Evolutionary conservation across 1,284 basidiomycete species (phyloP).

Genomic region (Trametes sp.): DNA sequence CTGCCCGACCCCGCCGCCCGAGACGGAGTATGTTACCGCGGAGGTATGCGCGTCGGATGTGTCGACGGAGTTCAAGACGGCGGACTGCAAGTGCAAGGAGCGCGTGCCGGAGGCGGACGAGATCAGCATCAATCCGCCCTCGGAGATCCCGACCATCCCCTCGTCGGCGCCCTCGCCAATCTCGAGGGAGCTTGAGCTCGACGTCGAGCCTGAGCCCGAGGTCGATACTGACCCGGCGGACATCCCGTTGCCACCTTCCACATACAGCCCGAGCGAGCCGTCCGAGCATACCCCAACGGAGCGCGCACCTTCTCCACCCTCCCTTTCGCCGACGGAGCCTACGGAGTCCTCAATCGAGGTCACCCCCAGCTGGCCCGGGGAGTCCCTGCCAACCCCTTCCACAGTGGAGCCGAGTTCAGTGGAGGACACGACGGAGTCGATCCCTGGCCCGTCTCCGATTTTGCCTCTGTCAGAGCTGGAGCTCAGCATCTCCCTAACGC

Average conservation of each 20-base stretch:
- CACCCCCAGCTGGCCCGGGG: slow-evolving; percentile 15
- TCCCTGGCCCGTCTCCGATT: slow-evolving; percentile 39
- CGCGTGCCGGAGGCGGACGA: slow-evolving; percentile 31
- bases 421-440: slow-evolving; percentile 21
- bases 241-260: slow-evolving; percentile 49
- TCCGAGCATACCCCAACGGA: slow-evolving; percentile 29
- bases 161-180: slow-evolving; percentile 31
- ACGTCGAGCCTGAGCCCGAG: slow-evolving; percentile 29
- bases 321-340: slow-evolving; percentile 20
- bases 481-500: slow-evolving; percentile 31
- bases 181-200: slow-evolving; percentile 30
- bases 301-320: slow-evolving; percentile 21
- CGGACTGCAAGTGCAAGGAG: slow-evolving; percentile 40
- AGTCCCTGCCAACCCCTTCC: slow-evolving; percentile 19
- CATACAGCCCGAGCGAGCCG: slow-evolving; percentile 44
- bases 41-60: slow-evolving; percentile 54
- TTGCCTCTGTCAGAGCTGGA: slow-evolving; percentile 34
- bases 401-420: slow-evolving; percentile 16
- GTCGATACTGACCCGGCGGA: slow-evolving; percentile 44
- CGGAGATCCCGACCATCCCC: slow-evolving; percentile 41
- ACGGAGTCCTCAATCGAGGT: slow-evolving; percentile 29
- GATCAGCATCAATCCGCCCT: slow-evolving; percentile 36
- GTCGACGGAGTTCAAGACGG: slow-evolving; percentile 46
- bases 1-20: slow-evolving; percentile 54
- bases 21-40: slow-evolving; percentile 60